phyloP scores from a whole-genome alignment of 2,329 filamentous ascomycete genomes.

The Claviceps quebecensis region DNA sequence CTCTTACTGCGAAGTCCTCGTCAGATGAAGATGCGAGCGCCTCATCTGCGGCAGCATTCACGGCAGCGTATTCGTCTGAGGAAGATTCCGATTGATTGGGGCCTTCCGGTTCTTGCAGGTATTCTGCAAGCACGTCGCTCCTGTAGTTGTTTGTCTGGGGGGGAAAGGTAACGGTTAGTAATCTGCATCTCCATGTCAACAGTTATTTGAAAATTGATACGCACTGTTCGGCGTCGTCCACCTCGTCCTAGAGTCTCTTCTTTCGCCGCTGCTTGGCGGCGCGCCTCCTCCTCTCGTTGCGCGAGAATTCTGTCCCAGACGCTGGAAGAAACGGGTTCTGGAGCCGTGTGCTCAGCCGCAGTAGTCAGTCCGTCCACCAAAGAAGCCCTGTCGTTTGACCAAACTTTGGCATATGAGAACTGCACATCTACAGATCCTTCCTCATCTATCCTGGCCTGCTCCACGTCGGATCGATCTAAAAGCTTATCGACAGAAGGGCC shows the following conservation, averaged over 20 bases:
- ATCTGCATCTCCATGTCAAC: neutral
- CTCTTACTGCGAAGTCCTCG: conserved; percentile 15
- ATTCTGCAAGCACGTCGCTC: conserved; percentile 10
- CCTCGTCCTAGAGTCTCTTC: conserved; percentile 74
- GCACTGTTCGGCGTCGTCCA: conserved; percentile 48
- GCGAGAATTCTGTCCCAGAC: conserved; percentile 87
- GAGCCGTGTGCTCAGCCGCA: conserved; percentile 34
- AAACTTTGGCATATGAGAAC: conserved; percentile 82
- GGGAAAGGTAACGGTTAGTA: neutral
- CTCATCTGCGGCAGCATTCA: conserved; percentile 14
- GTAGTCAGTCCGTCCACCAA: conserved; percentile 49
- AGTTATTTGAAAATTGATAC: conserved; percentile 5
- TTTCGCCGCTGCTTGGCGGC: conserved; percentile 52
- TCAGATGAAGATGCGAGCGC: conserved; percentile 18
- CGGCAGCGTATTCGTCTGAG: conserved; percentile 21
- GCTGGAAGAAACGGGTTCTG: conserved; percentile 44
- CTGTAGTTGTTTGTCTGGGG: conserved; percentile 23
- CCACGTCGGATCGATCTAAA: conserved; percentile 71
- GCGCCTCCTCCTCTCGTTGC: conserved; percentile 65
- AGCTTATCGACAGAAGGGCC: conserved; percentile 71
- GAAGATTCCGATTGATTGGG: conserved; percentile 19
- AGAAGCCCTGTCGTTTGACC: conserved; percentile 66
- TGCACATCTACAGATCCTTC: conserved; percentile 59
- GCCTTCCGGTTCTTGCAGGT: conserved; percentile 14
- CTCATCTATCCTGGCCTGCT: conserved; percentile 51